These are phyloP conservation scores for Verticillium zaregamsianum DNA, from an alignment of 2,329 filamentous ascomycete genomes.

Conservation along the genomic window DNA sequence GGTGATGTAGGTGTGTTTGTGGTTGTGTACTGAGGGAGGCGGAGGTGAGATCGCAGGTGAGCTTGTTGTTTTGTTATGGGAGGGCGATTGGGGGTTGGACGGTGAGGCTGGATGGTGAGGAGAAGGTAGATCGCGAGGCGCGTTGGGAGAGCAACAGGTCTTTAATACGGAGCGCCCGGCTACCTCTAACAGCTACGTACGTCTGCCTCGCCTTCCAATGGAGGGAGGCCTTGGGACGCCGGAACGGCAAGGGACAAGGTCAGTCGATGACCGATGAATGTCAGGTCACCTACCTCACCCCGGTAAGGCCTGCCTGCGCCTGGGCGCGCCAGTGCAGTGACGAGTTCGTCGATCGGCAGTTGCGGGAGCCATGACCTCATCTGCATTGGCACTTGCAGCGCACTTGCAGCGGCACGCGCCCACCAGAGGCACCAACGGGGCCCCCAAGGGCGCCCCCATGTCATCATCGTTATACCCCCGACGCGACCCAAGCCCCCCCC, in stretches of 20 bases:
- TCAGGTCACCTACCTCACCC: too few species aligned
- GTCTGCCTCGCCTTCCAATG: background rate
- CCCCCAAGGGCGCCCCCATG: background rate
- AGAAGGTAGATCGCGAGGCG: background rate
- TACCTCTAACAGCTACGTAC: background rate
- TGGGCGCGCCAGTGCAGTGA: slow-evolving; percentile 2
- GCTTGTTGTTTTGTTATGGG: background rate
- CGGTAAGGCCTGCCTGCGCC: too few species aligned
- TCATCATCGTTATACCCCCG: background rate
- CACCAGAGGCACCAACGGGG: background rate
- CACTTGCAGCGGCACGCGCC: background rate
- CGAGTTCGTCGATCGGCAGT: slow-evolving; percentile 13
- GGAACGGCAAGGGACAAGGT: background rate
- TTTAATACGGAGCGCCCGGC: background rate
- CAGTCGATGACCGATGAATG: background rate
- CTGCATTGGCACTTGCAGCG: background rate
- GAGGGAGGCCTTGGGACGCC: background rate
- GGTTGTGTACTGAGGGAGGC: background rate
- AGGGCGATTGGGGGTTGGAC: background rate
- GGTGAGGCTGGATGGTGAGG: background rate
- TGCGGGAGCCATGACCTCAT: slow-evolving; percentile 15
- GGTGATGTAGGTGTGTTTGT: background rate
- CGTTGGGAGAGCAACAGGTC: background rate
- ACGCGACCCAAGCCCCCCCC: background rate
- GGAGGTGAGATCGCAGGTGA: background rate